A percentile compares a stretch with the other conserved stretches of the same genome.
phyloP scores from a whole-genome alignment of 495 filamentous ascomycete species.

The Viridothelium virens region DNA sequence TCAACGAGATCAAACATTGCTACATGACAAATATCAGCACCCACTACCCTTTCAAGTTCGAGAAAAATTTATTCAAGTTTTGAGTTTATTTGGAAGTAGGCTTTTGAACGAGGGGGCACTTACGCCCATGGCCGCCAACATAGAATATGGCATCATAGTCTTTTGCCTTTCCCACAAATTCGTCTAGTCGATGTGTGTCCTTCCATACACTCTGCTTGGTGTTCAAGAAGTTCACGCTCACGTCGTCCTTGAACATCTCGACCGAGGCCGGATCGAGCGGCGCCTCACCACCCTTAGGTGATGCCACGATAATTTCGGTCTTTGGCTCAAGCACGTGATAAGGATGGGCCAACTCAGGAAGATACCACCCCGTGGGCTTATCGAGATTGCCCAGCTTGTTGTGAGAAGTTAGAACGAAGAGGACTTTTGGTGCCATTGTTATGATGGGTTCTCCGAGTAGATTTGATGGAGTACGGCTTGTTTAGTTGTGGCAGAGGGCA shows the following conservation, averaged over 20 bases:
- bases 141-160: constrained; percentile 66
- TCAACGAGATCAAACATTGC: constrained; percentile 63
- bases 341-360: constrained; percentile 67
- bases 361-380: constrained; percentile 58
- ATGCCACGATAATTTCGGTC: constrained; percentile 52
- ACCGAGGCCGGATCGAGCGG: constrained; percentile 61
- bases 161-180: constrained; percentile 43
- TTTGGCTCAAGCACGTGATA: constrained; percentile 52
- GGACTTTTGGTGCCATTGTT: constrained; percentile 45
- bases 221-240: constrained; percentile 46
- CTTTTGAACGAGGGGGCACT: constrained; percentile 21
- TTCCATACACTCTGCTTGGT: constrained; percentile 52
- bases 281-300: constrained; percentile 58
- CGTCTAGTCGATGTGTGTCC: constrained; percentile 48
- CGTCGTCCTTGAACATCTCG: constrained; percentile 51
- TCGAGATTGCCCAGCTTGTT: constrained; percentile 45
- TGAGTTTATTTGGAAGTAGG: background rate
- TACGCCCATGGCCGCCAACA: constrained; percentile 71
- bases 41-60: background rate
- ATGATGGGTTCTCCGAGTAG: background rate
- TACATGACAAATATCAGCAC: constrained; percentile 21
- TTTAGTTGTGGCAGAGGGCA: background rate
- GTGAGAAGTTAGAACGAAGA: constrained; percentile 62
- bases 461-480: background rate
- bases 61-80: background rate